Evolutionary conservation across 1,284 basidiomycete species (phyloP).

Genomic region (Peniophora sp.): DNA sequence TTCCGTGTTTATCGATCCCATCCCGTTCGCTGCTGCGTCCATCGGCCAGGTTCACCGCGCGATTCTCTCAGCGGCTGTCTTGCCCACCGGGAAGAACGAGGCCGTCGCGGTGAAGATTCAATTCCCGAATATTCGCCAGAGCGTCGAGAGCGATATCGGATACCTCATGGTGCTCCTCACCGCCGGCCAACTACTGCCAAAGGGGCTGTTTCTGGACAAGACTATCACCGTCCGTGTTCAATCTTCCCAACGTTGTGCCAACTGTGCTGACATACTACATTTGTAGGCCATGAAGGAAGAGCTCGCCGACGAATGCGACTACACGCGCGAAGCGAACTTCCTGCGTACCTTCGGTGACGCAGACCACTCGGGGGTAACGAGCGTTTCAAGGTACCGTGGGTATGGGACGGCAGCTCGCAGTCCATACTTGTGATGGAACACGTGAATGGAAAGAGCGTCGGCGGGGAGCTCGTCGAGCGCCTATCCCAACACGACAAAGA

Average conservation of each 20-base stretch:
- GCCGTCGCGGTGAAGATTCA: slow-evolving; percentile 92
- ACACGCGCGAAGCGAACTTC: slow-evolving; percentile 80
- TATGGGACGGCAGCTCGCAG: slow-evolving; percentile 75
- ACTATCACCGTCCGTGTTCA: slow-evolving; percentile 56
- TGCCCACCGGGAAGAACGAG: slow-evolving; percentile 45
- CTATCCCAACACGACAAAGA: slow-evolving; percentile 63
- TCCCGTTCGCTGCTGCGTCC: slow-evolving; percentile 93
- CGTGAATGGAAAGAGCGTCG: slow-evolving; percentile 79
- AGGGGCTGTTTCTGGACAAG: slow-evolving; percentile 83
- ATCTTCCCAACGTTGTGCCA: background rate
- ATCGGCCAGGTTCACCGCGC: slow-evolving; percentile 95
- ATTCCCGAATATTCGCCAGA: slow-evolving; percentile 86
- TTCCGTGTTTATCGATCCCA: slow-evolving; percentile 75
- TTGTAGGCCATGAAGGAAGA: slow-evolving; percentile 80
- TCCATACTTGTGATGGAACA: slow-evolving; percentile 88
- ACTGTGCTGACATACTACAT: slow-evolving; percentile 1
- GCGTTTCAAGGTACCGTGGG: slow-evolving; percentile 81
- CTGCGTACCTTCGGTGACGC: slow-evolving; percentile 53
- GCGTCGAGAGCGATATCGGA: slow-evolving; percentile 84
- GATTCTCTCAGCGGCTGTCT: slow-evolving; percentile 41
- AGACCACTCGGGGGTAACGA: slow-evolving; percentile 47
- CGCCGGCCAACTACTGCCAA: slow-evolving; percentile 76
- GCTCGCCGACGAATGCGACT: slow-evolving; percentile 93
- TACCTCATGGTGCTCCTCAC: slow-evolving; percentile 83
- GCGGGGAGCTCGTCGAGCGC: slow-evolving; percentile 44